phyloP scores from a whole-genome alignment of 495 filamentous ascomycete genomes.

The Geopyxis carbonaria region DNA sequence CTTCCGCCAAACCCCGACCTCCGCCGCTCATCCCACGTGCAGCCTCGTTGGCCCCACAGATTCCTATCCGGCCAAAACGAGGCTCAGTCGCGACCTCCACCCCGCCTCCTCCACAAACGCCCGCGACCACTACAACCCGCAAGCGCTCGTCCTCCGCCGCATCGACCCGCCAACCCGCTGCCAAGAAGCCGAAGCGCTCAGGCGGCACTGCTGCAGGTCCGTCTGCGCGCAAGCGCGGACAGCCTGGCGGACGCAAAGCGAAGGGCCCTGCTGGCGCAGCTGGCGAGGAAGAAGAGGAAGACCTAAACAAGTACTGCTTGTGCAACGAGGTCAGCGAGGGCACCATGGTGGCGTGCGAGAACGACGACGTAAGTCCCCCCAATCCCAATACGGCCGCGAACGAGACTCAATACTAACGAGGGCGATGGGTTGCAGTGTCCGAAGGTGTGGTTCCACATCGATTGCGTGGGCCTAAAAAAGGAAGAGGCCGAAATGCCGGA shows the following conservation, averaged over 20 bases:
- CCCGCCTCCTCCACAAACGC: slow-evolving; percentile 3
- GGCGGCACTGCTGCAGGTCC: slow-evolving; percentile 13
- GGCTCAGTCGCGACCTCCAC: slow-evolving; percentile 5
- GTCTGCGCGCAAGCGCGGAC: slow-evolving; percentile 11
- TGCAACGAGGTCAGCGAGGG: slow-evolving; percentile 87
- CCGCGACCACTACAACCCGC: background rate
- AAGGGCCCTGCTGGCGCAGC: slow-evolving; percentile 47
- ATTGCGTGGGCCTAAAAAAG: slow-evolving; percentile 63
- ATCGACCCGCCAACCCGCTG: slow-evolving; percentile 13
- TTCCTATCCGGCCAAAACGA: slow-evolving; percentile 16
- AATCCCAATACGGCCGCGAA: slow-evolving; percentile 4
- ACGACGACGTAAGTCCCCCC: slow-evolving; percentile 53
- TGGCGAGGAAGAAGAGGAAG: slow-evolving; percentile 64
- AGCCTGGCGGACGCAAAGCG: slow-evolving; percentile 25
- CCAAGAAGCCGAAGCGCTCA: slow-evolving; percentile 5
- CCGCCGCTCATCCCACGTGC: background rate
- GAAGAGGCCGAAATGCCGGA: slow-evolving; percentile 51
- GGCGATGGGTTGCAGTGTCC: slow-evolving; percentile 35
- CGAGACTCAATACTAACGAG: background rate
- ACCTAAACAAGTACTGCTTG: slow-evolving; percentile 77
- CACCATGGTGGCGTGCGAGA: slow-evolving; percentile 91
- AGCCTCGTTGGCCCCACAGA: too few relatives aligned
- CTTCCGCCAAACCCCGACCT: too few relatives aligned
- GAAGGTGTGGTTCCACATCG: slow-evolving; percentile 85
- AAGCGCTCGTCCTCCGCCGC: slow-evolving; percentile 14